These are phyloP conservation scores for Tremella fuciformis DNA, from an alignment of 768 basidiomycete genomes.

Conservation along the genomic window DNA sequence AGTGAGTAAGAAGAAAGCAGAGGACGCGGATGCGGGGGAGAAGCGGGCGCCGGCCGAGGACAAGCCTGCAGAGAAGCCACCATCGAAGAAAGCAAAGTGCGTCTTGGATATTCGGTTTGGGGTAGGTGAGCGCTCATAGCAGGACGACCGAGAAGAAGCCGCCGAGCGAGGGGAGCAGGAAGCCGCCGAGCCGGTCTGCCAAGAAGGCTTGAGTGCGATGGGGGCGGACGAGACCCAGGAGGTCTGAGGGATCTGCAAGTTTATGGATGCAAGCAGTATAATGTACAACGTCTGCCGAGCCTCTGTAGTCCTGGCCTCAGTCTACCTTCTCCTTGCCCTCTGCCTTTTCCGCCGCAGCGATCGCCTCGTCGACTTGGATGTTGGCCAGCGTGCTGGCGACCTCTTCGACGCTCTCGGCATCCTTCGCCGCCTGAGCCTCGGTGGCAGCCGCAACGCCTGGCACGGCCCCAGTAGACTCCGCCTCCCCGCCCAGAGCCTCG, in stretches of 20 bases:
- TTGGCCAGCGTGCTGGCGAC: background rate
- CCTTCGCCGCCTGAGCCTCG: conserved; percentile 7
- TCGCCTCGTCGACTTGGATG: conserved; percentile 2
- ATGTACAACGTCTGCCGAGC: background rate
- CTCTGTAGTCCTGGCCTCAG: background rate
- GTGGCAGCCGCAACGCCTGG: background rate
- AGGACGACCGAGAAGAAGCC: conserved; percentile 16
- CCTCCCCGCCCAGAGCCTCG: conserved; percentile 6
- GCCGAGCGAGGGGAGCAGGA: conserved; percentile 33
- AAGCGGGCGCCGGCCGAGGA: conserved; percentile 10
- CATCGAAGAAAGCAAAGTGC: conserved; percentile 46
- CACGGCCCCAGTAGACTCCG: conserved; percentile 12
- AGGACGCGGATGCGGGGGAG: conserved; percentile 23
- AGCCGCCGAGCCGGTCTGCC: conserved; percentile 34
- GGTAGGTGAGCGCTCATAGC: background rate
- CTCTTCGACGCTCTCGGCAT: conserved; percentile 7
- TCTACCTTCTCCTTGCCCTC: conserved; percentile 37
- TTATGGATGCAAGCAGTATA: background rate
- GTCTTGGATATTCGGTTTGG: conserved; percentile 5
- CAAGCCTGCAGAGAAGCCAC: conserved; percentile 26
- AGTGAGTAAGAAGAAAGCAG: conserved; percentile 9
- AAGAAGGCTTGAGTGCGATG: conserved; percentile 14
- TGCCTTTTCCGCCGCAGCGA: conserved; percentile 14
- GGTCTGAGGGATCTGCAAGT: background rate
- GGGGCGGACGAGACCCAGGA: background rate